Conservation (phyloP, 371 early-diverging fungal genomes). For the Actinomortierella ambigua region DNA sequence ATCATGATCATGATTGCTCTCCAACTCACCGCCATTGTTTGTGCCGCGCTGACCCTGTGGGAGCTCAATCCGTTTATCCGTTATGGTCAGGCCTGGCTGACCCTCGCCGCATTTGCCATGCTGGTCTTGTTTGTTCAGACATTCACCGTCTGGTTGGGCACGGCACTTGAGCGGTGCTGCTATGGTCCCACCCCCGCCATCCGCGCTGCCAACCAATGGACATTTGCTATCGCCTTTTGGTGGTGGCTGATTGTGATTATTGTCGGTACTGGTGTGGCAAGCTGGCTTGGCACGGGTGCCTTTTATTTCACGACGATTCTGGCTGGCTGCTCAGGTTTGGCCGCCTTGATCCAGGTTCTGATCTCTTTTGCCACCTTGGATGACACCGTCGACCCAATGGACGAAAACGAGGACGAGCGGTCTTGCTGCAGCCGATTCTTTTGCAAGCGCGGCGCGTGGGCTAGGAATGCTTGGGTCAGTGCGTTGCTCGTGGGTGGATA, state of each 20-base stretch:
- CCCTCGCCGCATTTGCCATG: constrained; percentile 10
- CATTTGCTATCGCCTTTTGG: constrained; percentile 34
- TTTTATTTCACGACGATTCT: constrained; percentile 24
- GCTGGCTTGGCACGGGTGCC: constrained; percentile 22
- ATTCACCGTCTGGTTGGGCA: constrained; percentile 16
- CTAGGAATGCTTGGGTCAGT: constrained; percentile 15
- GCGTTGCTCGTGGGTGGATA: constrained; percentile 11
- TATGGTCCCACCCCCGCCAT: constrained; percentile 23
- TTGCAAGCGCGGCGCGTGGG: too few species aligned
- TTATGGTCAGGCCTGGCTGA: constrained; percentile 22
- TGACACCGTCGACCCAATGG: constrained; percentile 1
- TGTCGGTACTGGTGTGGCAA: constrained; percentile 28
- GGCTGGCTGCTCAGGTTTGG: constrained; percentile 15
- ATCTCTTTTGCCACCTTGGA: constrained; percentile 8
- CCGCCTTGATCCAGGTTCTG: constrained; percentile 27
- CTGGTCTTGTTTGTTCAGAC: constrained; percentile 26
- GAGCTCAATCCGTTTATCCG: constrained; percentile 20
- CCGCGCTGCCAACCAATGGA: constrained; percentile 28
- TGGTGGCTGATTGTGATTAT: constrained; percentile 32
- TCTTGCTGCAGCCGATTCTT: too few species aligned
- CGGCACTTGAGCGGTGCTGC: constrained; percentile 13
- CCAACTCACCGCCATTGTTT: constrained; percentile 13
- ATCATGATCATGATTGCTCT: constrained; percentile 14
- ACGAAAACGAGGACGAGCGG: too few species aligned
- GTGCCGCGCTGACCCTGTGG: constrained; percentile 9